Conservation (phyloP, 2,329 filamentous ascomycete species). For the Blastomyces gilchristii region DNA sequence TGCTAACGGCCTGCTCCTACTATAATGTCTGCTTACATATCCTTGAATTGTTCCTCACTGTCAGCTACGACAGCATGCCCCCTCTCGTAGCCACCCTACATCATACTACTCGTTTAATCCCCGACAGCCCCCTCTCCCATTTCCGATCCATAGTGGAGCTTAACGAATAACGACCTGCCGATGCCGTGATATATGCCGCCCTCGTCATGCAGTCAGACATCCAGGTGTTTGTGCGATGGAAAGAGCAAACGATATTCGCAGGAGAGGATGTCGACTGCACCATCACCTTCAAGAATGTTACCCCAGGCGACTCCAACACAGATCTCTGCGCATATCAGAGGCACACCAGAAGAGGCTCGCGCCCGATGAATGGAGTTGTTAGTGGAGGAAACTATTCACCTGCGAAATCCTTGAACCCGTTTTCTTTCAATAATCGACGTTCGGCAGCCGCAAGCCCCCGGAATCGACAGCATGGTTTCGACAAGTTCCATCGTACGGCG, state of each 20-base stretch:
- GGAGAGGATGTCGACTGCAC: slow-evolving; percentile 93
- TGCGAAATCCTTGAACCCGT: slow-evolving; percentile 28
- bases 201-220: slow-evolving; percentile 54
- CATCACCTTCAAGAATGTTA: slow-evolving; percentile 89
- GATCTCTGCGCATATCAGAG: slow-evolving; percentile 21
- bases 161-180: slow-evolving; percentile 5
- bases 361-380: slow-evolving; percentile 25
- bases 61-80: slow-evolving; percentile 23
- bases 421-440: slow-evolving; percentile 30
- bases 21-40: slow-evolving; percentile 12
- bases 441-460: slow-evolving; percentile 26
- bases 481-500: slow-evolving; percentile 28
- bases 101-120: slow-evolving; percentile 11
- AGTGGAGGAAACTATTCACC: slow-evolving; percentile 32
- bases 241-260: slow-evolving; percentile 87
- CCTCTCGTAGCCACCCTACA: slow-evolving; percentile 14
- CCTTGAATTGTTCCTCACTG: slow-evolving; percentile 7
- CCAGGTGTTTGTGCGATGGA: slow-evolving; percentile 91
- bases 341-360: slow-evolving; percentile 31
- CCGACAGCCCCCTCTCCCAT: slow-evolving; percentile 5
- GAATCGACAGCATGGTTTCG: slow-evolving; percentile 19
- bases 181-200: slow-evolving; percentile 5
- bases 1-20: background rate
- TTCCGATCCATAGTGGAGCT: background rate
- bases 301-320: slow-evolving; percentile 34